Evolutionary conservation across 2,329 filamentous ascomycete species (phyloP).

Genomic region (Scortechinia acanthostroma): DNA sequence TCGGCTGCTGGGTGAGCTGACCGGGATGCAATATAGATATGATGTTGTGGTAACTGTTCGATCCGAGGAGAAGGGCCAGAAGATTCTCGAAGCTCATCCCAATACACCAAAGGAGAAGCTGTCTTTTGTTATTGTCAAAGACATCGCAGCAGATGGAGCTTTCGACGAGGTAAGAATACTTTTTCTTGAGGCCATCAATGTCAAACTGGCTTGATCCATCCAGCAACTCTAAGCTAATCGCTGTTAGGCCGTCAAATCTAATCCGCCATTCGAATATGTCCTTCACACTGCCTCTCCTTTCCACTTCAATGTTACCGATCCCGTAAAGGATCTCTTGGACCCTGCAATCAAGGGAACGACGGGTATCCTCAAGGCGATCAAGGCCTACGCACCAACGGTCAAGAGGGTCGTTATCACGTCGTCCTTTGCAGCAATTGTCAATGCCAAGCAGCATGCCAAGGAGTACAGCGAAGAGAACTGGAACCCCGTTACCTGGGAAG

Average conservation of each 20-base stretch:
- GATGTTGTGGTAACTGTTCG: constrained; percentile 36
- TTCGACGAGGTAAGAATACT: constrained; percentile 48
- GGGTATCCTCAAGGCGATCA: constrained; percentile 12
- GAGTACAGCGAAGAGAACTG: constrained; percentile 30
- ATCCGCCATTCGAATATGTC: constrained; percentile 61
- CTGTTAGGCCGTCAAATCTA: constrained; percentile 23
- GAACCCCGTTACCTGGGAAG: constrained; percentile 25
- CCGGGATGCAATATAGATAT: constrained; percentile 14
- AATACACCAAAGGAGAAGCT: constrained; percentile 29
- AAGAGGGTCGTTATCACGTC: constrained; percentile 24
- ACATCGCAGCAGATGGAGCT: constrained; percentile 63
- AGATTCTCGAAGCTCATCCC: constrained; percentile 29
- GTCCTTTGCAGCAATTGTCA: constrained; percentile 25
- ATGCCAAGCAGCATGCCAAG: constrained; percentile 21
- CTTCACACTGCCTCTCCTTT: constrained; percentile 72
- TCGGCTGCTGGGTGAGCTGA: constrained; percentile 5
- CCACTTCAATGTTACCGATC: constrained; percentile 48
- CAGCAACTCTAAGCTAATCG: not conserved
- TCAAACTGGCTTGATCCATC: too few relatives aligned
- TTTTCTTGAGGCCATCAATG: not conserved
- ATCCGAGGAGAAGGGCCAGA: constrained; percentile 34
- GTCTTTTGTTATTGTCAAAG: constrained; percentile 52
- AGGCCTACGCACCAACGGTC: constrained; percentile 12
- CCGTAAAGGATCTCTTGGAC: constrained; percentile 14
- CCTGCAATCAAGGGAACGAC: constrained; percentile 18